Base-by-base conservation (phyloP, 305 asterid species). In the Fraxinus nigra region DNA sequence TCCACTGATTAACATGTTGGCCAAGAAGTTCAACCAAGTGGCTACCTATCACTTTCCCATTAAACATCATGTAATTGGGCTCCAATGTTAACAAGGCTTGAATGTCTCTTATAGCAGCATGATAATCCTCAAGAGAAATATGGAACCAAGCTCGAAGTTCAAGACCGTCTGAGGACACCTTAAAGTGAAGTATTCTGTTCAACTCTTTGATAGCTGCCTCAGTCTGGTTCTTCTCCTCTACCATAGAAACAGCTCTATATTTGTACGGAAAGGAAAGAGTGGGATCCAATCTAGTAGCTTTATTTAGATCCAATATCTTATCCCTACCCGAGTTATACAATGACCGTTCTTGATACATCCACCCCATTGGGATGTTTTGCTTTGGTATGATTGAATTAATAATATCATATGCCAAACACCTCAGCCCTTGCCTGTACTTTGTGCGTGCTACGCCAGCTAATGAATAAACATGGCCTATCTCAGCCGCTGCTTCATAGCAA, bases 81-180 rank as follows among this genome's bases (percentile, higher is more conserved):
- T 95, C 96, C 86, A 97, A 88, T 38, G 98, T 93, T 77, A 97
- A 65, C 67, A 97, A 89, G 14, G 98, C 98, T 16, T 97, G 90
- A 14, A 92, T 89, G 86, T 97, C 98, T 18, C 90, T 88, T 30
- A 97, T 33, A 69, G 99, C 97, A 56, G 90, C 96, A 79, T 85
- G 92, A 80, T 90, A 92, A 78, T 97, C 98, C 90, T 88, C 92
- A 74, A 86, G 56, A 13, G 90, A 75, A 54, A 94, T 91, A 34
- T 89, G 90, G 88, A 97, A 89, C 99, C 99, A 97, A 61, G 98
- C 95, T 22, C 98, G 97, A 6, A 97, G 87, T 86, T 97, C 99
- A 9, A 97, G 97, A 83, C 97, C 93, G 81, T 97, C 98, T 0
- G 98, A 92, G 22, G 99, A 93, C 24, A 90, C 95, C 89, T 92